Conservation (phyloP, 177 flowering plant species). For the Tripterygium wilfordii region DNA sequence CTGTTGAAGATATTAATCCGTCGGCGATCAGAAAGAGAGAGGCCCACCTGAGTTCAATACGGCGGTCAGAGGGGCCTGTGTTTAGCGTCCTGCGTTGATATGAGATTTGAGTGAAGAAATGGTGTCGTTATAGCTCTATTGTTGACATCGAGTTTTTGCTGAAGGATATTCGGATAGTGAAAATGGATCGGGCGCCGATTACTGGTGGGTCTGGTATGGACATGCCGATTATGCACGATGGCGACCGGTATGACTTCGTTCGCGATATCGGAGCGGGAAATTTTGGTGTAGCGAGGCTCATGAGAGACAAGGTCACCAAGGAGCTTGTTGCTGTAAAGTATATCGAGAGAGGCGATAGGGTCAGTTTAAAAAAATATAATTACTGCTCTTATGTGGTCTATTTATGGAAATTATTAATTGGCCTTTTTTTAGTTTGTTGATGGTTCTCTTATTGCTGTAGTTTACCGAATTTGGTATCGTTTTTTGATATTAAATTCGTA, state of each 20-base stretch:
- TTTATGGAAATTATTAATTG: not conserved
- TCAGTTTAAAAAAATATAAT: conserved; percentile 13
- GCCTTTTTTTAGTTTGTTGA: not conserved
- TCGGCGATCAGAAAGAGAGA: no score
- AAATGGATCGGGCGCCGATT: conserved; percentile 35
- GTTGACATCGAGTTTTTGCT: no score
- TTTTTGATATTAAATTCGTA: no score
- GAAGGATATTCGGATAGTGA: no score
- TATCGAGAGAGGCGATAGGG: conserved; percentile 64
- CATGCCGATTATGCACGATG: conserved; percentile 63
- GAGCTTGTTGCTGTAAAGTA: conserved; percentile 67
- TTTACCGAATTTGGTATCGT: not conserved
- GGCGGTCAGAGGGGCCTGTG: no score
- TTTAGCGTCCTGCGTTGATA: no score
- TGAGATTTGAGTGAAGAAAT: no score
- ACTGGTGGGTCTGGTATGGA: conserved; percentile 42
- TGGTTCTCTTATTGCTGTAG: not conserved
- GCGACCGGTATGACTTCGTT: conserved; percentile 58
- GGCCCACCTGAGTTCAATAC: no score
- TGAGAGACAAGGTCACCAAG: conserved; percentile 44
- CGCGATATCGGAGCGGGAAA: conserved; percentile 59
- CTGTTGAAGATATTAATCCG: no score
- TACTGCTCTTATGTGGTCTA: not conserved
- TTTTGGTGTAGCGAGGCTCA: conserved; percentile 50
- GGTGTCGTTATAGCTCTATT: no score